Evolutionary conservation across 176 grass and related monocot species (phyloP), one percentile per base, ranked within the genome.

Genomic region (Paspalum vaginatum): DNA sequence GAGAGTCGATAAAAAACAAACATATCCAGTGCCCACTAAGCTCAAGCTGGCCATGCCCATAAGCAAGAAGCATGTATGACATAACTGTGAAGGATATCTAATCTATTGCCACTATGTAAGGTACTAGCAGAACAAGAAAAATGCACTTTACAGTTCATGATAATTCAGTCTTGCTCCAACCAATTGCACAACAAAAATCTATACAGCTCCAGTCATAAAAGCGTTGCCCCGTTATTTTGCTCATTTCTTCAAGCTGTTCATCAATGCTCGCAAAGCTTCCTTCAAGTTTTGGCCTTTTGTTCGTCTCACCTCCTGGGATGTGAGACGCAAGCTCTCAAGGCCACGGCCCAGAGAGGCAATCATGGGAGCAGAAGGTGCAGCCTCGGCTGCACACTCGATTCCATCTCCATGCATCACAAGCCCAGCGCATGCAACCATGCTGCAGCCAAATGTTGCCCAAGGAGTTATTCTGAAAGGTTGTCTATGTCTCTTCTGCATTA

Each of bases 381-480:
- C 85, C 66, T 94, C 95, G 0, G 92, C 95, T 39, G 84, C 92
- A 82, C 95, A 95, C 81, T 91, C 92, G 13, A 98, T 91, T 74
- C 92, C 90, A 75, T 98, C 95, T 75, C 92, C 95, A 64, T 91
- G 75, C 66, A 56, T 58, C 81, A 89, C 53, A 44, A 95, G 86
- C 52, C 86, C 90, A 60, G 81, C 61, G 56, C 90, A 98, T 57
- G 78, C 88, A 68, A 65, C 67, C 75, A 99, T 86, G 76, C 95
- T 98, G 74, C 79, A 93, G 59, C 81, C 75, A 73, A 98, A 98
- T 47, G 96, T 98, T 54, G 80, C 81, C 92, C 93, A 93, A 72
- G 92, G 90, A 72, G 87, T 75, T 72, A 89, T 68, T 64, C 88
- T 89, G 66, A 95, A 81, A 73, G 88, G 85, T 22, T 75, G 88